A percentile compares a stretch with the other conserved stretches of the same genome.
Conservation (phyloP, 352 stramenopile genomes). For the Phytophthora sansomeana region DNA sequence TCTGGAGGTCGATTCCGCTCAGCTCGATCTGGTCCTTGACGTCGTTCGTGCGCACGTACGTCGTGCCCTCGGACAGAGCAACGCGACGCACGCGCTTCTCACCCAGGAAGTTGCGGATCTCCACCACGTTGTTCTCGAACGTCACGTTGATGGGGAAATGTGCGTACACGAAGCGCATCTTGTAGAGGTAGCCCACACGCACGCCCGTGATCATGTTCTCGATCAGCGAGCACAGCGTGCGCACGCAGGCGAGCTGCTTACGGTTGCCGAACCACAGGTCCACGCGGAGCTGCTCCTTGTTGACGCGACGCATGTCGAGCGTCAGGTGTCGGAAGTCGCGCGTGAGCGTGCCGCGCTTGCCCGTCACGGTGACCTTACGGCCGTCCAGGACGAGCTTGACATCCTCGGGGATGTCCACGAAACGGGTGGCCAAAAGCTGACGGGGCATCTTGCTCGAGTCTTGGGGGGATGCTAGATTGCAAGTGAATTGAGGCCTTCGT, state of each 20-base stretch:
- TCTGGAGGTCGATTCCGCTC: slow-evolving; percentile 97
- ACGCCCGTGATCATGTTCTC: slow-evolving; percentile 99
- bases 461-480: slow-evolving; percentile 72
- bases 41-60: slow-evolving; percentile 95
- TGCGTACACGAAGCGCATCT: slow-evolving; percentile 99
- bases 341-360: slow-evolving; percentile 94
- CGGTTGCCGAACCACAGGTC: slow-evolving; percentile 99
- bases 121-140: slow-evolving; percentile 93
- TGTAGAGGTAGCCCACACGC: slow-evolving; percentile 98
- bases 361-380: slow-evolving; percentile 96
- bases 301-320: slow-evolving; percentile 95
- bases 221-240: slow-evolving; percentile 98
- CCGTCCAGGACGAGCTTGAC: slow-evolving; percentile 95
- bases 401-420: slow-evolving; percentile 94
- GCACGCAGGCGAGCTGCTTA: slow-evolving; percentile 98
- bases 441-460: slow-evolving; percentile 72
- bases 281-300: slow-evolving; percentile 94
- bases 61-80: slow-evolving; percentile 93
- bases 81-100: slow-evolving; percentile 98
- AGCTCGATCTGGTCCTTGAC: slow-evolving; percentile 99
- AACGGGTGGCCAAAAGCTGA: slow-evolving; percentile 93
- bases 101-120: slow-evolving; percentile 99
- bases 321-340: slow-evolving; percentile 98
- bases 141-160: slow-evolving; percentile 99
- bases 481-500: slow-evolving; percentile 48